Percentiles rank a stretch among this genome's conserved stretches.
Conservation (phyloP, 345 rosid species). For the Isatis tinctoria region DNA sequence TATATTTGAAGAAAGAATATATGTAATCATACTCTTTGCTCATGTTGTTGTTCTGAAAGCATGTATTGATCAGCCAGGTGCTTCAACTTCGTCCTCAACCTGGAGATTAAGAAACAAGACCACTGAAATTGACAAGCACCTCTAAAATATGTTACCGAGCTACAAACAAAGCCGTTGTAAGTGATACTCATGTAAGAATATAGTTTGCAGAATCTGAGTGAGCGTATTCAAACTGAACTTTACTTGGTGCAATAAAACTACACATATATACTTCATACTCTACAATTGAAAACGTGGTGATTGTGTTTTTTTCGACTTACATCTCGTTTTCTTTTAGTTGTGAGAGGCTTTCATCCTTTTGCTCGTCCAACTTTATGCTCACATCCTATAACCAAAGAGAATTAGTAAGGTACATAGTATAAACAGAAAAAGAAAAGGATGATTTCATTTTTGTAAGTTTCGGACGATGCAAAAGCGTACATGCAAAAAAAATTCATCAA, state of each 20-base stretch:
- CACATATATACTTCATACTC: background rate
- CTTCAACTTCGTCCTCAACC: conserved; percentile 83
- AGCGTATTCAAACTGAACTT: background rate
- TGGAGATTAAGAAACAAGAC: conserved; percentile 32
- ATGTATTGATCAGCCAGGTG: conserved; percentile 81
- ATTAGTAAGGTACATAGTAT: background rate
- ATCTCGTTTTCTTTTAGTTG: conserved; percentile 93
- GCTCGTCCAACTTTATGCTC: conserved; percentile 80
- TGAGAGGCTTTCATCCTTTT: conserved; percentile 74
- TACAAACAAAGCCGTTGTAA: background rate
- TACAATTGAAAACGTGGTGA: background rate
- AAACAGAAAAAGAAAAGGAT: background rate
- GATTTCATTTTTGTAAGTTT: background rate
- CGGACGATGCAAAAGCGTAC: background rate
- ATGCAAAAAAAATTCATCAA: background rate
- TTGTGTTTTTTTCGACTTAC: conserved; percentile 43
- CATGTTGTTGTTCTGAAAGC: conserved; percentile 77
- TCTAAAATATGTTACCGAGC: background rate
- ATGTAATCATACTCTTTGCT: conserved; percentile 50
- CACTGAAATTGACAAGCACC: background rate
- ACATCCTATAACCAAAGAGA: conserved; percentile 59
- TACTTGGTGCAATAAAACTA: background rate
- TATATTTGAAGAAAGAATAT: background rate
- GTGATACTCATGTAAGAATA: background rate
- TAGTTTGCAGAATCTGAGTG: background rate